Evolutionary conservation across 257 asterid genomes (phyloP).

Genomic region (Asclepias syriaca): DNA sequence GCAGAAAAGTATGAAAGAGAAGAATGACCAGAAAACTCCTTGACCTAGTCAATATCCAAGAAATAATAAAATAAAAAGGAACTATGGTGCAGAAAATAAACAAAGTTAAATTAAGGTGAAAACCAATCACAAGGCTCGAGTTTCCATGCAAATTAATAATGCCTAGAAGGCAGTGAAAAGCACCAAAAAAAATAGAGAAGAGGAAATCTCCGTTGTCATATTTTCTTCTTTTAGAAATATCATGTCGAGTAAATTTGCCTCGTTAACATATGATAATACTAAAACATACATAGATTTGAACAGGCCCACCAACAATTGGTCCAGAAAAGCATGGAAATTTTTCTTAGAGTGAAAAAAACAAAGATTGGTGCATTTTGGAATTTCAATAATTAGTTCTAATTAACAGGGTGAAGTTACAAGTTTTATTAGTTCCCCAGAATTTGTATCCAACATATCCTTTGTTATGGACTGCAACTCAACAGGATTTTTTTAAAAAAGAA

Average conservation of each 20-base stretch:
- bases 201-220: not conserved
- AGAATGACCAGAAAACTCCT: not conserved
- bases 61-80: not conserved
- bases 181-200: not conserved
- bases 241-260: not conserved
- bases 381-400: not conserved
- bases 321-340: not conserved
- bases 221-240: not conserved
- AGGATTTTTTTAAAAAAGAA: not conserved
- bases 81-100: not conserved
- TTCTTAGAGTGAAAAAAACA: not conserved
- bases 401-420: not conserved
- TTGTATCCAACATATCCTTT: not conserved
- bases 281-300: not conserved
- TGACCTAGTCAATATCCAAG: not conserved
- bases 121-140: not conserved
- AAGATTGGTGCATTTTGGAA: not conserved
- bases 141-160: not conserved
- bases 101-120: not conserved
- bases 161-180: not conserved
- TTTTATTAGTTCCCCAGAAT: not conserved
- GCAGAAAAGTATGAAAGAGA: not conserved
- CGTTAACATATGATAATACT: not conserved
- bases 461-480: not conserved
- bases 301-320: not conserved